phyloP scores from a whole-genome alignment of 2,329 filamentous ascomycete genomes.

The Penicillium frequentans region DNA sequence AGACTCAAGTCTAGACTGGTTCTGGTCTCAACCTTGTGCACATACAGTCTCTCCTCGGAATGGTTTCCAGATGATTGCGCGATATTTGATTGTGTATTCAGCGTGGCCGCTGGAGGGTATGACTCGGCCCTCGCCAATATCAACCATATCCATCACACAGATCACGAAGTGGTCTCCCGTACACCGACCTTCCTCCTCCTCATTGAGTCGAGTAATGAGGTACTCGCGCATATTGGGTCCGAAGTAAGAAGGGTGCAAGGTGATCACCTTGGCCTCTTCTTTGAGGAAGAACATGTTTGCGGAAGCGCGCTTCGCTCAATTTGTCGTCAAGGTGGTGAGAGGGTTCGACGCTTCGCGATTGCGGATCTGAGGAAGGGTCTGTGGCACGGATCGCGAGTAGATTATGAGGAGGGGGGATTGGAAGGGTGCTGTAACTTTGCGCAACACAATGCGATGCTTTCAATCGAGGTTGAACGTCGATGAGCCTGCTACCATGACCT shows the following conservation, averaged over 20 bases:
- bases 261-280: conserved; percentile 91
- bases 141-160: conserved; percentile 93
- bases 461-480: conserved; percentile 2
- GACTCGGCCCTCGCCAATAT: conserved; percentile 90
- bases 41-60: conserved; percentile 97
- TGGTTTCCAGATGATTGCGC: conserved; percentile 94
- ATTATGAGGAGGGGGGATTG: background rate
- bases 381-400: background rate
- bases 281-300: conserved; percentile 93
- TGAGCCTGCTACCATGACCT: conserved; percentile 11
- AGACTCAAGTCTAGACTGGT: background rate
- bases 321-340: background rate
- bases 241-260: conserved; percentile 95
- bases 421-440: background rate
- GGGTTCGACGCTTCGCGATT: background rate
- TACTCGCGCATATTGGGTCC: conserved; percentile 90
- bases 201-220: conserved; percentile 82
- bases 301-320: background rate
- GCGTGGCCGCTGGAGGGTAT: conserved; percentile 88
- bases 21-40: conserved; percentile 11
- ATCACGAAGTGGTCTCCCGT: conserved; percentile 97
- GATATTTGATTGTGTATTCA: conserved; percentile 92
- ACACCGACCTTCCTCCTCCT: conserved; percentile 92
- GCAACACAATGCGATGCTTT: background rate
- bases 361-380: background rate